Conservation (phyloP, 345 rosid species). For the Eucalyptus microcorys region DNA sequence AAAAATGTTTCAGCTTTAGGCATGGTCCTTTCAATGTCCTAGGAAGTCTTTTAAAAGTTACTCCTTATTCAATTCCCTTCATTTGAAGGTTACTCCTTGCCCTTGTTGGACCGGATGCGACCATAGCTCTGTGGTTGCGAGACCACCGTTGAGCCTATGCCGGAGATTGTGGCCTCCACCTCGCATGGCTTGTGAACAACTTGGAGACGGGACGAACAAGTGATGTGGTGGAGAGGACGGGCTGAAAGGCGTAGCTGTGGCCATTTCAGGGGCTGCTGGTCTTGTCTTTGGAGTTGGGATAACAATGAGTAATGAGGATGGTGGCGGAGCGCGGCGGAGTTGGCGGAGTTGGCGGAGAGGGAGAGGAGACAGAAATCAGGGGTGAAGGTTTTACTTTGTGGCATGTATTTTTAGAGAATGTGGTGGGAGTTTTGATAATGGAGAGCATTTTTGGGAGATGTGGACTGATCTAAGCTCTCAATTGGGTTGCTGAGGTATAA, state of each 20-base stretch:
- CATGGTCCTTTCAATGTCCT: too few relatives aligned
- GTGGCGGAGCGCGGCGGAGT: background rate
- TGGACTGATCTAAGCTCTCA: background rate
- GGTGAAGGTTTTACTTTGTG: background rate
- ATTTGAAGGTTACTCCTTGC: background rate
- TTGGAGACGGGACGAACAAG: background rate
- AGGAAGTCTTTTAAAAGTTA: too few relatives aligned
- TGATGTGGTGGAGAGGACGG: background rate
- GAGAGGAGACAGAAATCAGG: background rate
- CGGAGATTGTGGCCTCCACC: background rate
- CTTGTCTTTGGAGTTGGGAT: background rate
- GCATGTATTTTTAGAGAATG: background rate
- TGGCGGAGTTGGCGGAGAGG: background rate
- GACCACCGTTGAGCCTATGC: background rate
- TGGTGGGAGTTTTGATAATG: background rate
- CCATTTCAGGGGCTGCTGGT: background rate
- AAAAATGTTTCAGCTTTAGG: background rate
- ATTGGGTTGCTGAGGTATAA: background rate
- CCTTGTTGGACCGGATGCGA: background rate
- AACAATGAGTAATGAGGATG: background rate
- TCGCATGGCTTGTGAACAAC: background rate
- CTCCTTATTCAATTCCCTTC: too few relatives aligned
- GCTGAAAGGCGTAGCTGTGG: background rate
- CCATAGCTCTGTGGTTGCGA: background rate
- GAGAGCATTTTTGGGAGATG: background rate